Evolutionary conservation across 2,329 filamentous ascomycete species (phyloP), one percentile per base, ranked within the genome.

Genomic region (Cryphonectria radicalis): DNA sequence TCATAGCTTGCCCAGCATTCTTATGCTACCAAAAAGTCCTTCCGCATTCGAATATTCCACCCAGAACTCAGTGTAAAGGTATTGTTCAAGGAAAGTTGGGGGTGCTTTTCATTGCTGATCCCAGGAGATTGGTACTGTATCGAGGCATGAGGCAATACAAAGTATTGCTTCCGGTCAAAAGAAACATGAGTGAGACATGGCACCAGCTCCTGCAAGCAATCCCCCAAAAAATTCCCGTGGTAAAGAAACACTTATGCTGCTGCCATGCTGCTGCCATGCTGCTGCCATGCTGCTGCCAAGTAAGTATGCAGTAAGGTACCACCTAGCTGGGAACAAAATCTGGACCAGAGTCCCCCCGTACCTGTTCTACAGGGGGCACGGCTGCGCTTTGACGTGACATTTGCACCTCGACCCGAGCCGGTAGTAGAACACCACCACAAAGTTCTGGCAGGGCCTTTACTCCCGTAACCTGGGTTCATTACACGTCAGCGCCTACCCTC

Each of bases 401-500:
- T 43, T 64, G 42, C 22, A 64, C 35, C 40, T 67, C 68, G 57
- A 63, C 64, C 57, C 64, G 57, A 25, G 25, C 37, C 37, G 37
- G n/a, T 28, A 63, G 25, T 37, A 22, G 22, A 43, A 28, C 42
- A 50, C 28, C 42, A 35, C 42, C 19, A 65, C 3, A 28, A 25
- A 25, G 14, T 65, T 53, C 43, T 32, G 28, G 46, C 46, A n/a
- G 46, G 28, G 17, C 25, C 55, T 59, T 32, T 59, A 32, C 55
- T 59, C 28, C 46, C 28, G 25, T 32, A 32, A 8, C 55, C 55
- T 59, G 35, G 25, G 55, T 65, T 46, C 43, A 7, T 65, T 65
- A 68, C 65, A 70, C 69, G 69, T 70, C 69, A 70, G 69, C 69
- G 65, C 69, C 69, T 57, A 50, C 65, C 50, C 35, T 68, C 67